Percentiles rank a stretch among this genome's conserved stretches.
Conservation (phyloP, 139 green algal species). For the Chlorella sp. region DNA sequence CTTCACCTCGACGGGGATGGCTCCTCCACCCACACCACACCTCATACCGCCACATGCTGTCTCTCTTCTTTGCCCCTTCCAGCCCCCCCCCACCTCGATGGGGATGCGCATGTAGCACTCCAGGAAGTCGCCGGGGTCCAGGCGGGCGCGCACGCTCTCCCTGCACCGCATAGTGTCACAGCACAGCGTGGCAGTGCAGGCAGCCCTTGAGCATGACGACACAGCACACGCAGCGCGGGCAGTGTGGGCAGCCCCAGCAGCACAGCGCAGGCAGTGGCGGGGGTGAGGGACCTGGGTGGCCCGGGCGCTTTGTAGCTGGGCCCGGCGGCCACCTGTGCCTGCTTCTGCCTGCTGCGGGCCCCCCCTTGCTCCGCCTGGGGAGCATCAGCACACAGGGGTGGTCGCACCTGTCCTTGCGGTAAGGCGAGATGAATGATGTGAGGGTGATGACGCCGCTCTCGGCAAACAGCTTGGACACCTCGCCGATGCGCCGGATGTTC, state of each 20-base stretch:
- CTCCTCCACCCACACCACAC: too few relatives aligned
- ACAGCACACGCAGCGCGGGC: too few relatives aligned
- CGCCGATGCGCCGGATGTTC: constrained; percentile 95
- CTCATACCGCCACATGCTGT: not conserved
- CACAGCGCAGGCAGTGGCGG: too few relatives aligned
- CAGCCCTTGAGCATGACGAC: not conserved
- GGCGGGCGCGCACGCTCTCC: constrained; percentile 18
- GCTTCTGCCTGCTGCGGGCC: not conserved
- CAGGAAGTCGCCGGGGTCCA: constrained; percentile 75
- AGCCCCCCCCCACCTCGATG: constrained; percentile 44
- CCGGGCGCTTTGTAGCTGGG: too few relatives aligned
- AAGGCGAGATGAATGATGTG: constrained; percentile 97
- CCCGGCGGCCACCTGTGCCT: not conserved
- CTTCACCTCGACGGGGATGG: too few relatives aligned
- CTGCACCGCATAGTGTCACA: not conserved
- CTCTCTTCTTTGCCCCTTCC: not conserved
- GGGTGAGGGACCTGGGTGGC: too few relatives aligned
- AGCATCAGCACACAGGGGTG: too few relatives aligned
- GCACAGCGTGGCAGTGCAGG: not conserved
- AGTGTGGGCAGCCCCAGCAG: too few relatives aligned
- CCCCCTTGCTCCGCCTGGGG: too few relatives aligned
- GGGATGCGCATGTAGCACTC: constrained; percentile 95
- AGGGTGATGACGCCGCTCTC: constrained; percentile 92
- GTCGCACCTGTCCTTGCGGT: constrained; percentile 75
- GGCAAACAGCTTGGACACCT: constrained; percentile 95